phyloP scores from a whole-genome alignment of 768 basidiomycete genomes.

The Russula sp. region DNA sequence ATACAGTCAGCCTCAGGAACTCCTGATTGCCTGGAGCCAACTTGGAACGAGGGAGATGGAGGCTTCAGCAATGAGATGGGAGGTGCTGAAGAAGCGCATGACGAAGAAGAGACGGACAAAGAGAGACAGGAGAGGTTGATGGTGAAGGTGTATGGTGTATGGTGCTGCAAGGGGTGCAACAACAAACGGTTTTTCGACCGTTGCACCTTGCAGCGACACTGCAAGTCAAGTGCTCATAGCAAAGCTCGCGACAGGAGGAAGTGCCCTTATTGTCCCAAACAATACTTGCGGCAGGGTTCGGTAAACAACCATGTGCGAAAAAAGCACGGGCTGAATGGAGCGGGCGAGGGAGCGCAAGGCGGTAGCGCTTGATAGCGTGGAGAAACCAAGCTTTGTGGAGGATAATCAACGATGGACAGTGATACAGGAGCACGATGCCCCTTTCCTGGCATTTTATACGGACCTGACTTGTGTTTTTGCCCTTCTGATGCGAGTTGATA shows the following conservation, averaged over 20 bases:
- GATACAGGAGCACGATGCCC: no score
- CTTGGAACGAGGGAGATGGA: not conserved
- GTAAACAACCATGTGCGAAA: not conserved
- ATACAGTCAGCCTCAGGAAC: not conserved
- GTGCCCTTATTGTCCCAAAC: not conserved
- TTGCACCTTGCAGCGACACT: not conserved
- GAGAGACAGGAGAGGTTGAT: not conserved
- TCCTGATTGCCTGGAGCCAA: not conserved
- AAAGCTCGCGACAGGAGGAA: not conserved
- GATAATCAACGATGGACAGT: no score
- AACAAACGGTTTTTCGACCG: not conserved
- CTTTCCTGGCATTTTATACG: no score
- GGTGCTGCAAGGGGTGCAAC: not conserved
- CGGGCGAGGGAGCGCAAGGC: not conserved
- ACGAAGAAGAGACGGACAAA: not conserved
- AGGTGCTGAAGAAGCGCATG: not conserved
- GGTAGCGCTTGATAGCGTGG: no score
- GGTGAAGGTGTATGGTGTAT: rapidly evolving
- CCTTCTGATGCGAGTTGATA: no score
- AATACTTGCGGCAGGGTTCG: not conserved
- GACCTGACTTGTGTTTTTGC: not conserved
- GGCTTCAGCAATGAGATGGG: not conserved
- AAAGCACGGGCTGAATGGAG: not conserved
- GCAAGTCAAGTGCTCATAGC: not conserved
- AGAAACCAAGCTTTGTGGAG: no score